Evolutionary conservation across 2,329 filamentous ascomycete species (phyloP), one percentile per base, ranked within the genome.

Genomic region (Diplodia corticola): DNA sequence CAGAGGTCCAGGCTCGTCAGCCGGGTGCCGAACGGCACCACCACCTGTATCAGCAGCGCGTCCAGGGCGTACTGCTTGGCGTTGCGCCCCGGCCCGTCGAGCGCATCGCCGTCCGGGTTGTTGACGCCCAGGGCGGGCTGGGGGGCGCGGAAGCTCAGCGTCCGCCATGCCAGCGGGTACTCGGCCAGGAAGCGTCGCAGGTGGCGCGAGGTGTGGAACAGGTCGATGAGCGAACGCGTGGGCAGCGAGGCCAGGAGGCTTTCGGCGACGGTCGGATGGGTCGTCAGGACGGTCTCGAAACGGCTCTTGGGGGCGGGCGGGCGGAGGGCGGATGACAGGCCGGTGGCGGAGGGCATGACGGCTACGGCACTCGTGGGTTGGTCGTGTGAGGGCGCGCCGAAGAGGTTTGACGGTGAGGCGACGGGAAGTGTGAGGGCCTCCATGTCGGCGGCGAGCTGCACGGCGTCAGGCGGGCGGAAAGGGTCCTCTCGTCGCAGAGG

Each of bases 131-230:
- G 72, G 13, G 78, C 74, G 63, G 78, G 78, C 71, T 78, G 76
- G 33, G 78, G 78, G 66, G 87, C 76, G 46, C 85, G 83, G 74
- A 87, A 88, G 13, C 85, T 87, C 30, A 87, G 80, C 67, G 84
- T 83, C 72, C 82, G 84, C 85, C 86, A 88, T 77, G 85, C 85
- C 57, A 85, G 83, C 44, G 86, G 86, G 72, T 86, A 87, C n/a
- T 74, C 75, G 67, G 79, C 77, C 60, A 88, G 79, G 71, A 87
- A 86, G 63, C 75, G 76, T 70, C 84, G 82, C 65, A 88, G 81
- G 73, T 84, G 82, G 61, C 75, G 76, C 17, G 84, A 87, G 40
- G 85, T 85, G 71, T 88, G 85, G 72, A 86, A 86, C 66, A 88
- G 82, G 63, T 83, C 79, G 74, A 88, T 80, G 68, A 87, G 81